Percentiles rank a stretch among this genome's conserved stretches.
phyloP scores from a whole-genome alignment of 2,329 filamentous ascomycete genomes.

The Venturiaceae sp. region DNA sequence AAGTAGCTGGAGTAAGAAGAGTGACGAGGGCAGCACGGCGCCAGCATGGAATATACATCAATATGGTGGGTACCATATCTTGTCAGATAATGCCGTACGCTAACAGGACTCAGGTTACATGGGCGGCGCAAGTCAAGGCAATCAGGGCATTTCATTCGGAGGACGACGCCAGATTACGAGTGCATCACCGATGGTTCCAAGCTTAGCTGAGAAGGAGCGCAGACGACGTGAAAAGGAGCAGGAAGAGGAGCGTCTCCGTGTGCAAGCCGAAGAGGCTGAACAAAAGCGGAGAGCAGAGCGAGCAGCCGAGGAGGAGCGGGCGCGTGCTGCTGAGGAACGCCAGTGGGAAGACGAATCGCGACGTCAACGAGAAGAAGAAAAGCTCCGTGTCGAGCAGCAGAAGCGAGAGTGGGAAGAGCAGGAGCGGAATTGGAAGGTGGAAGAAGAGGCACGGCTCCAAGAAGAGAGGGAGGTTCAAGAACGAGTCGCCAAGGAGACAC shows the following conservation, averaged over 20 bases:
- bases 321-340: constrained; percentile 52
- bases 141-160: constrained; percentile 87
- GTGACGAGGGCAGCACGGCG: constrained; percentile 68
- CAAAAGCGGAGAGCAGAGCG: constrained; percentile 36
- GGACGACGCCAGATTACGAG: constrained; percentile 87
- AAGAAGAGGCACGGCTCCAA: constrained; percentile 59
- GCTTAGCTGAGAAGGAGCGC: constrained; percentile 74
- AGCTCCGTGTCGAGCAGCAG: constrained; percentile 53
- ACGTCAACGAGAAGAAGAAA: constrained; percentile 48
- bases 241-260: constrained; percentile 42
- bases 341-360: constrained; percentile 57
- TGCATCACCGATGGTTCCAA: constrained; percentile 69
- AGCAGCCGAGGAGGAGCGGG: constrained; percentile 53
- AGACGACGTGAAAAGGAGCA: constrained; percentile 44
- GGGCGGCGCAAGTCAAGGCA: constrained; percentile 93
- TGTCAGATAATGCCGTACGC: background rate
- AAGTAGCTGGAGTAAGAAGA: constrained; percentile 84
- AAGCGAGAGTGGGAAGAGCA: constrained; percentile 70
- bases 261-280: constrained; percentile 44
- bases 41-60: constrained; percentile 98
- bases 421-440: constrained; percentile 64
- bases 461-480: constrained; percentile 68
- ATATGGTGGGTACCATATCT: constrained; percentile 46
- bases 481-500: constrained; percentile 55
- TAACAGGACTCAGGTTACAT: constrained; percentile 54